Conservation (phyloP, 2,329 filamentous ascomycete species). For the Curvularia lunata region DNA sequence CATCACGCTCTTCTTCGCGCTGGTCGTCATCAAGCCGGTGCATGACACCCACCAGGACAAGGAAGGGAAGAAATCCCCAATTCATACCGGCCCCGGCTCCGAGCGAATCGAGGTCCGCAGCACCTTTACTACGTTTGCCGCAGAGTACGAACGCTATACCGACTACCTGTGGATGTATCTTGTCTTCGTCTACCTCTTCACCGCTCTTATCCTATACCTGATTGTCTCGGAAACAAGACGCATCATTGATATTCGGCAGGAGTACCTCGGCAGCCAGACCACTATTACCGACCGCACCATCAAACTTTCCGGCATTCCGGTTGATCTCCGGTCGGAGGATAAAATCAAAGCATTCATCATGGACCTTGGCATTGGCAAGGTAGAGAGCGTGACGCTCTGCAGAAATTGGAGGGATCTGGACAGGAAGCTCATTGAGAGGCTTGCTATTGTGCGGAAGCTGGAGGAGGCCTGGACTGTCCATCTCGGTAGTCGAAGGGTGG, state of each 20-base stretch:
- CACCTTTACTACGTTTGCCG: conserved; percentile 26
- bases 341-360: conserved; percentile 88
- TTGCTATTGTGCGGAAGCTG: conserved; percentile 70
- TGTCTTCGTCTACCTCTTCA: conserved; percentile 94
- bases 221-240: conserved; percentile 82
- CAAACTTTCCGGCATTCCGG: conserved; percentile 84
- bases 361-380: conserved; percentile 83
- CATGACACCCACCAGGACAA: conserved; percentile 68
- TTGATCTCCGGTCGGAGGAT: conserved; percentile 77
- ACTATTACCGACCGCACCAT: conserved; percentile 97
- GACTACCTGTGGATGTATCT: conserved; percentile 91
- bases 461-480: conserved; percentile 85
- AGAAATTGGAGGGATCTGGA: conserved; percentile 87
- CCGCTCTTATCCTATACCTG: conserved; percentile 78
- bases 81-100: conserved; percentile 19
- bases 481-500: conserved; percentile 63
- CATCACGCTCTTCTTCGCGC: conserved; percentile 80
- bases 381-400: conserved; percentile 86
- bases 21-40: conserved; percentile 82
- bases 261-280: conserved; percentile 89
- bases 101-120: conserved; percentile 31
- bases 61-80: conserved; percentile 39
- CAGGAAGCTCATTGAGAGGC: conserved; percentile 70
- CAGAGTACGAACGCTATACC: conserved; percentile 51
- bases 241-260: conserved; percentile 84